A percentile compares a stretch with the other conserved stretches of the same genome.
These are phyloP conservation scores for Colletotrichum sp. DNA, from an alignment of 2,329 filamentous ascomycete species.

Conservation along the genomic window DNA sequence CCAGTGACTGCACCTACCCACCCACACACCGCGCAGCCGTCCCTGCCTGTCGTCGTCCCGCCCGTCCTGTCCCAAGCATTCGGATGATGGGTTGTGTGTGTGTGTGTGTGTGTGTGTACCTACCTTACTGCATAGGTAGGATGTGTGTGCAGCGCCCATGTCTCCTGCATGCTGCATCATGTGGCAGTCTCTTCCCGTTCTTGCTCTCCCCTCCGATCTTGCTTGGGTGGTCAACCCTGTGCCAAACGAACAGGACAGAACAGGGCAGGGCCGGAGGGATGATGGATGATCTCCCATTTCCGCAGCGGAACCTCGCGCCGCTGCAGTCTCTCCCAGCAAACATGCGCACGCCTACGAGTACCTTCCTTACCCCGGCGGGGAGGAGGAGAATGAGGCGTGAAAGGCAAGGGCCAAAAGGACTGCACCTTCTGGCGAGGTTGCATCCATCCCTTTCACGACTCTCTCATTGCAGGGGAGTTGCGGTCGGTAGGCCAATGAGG, in stretches of 20 bases:
- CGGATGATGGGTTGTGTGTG: conserved; percentile 5
- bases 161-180: neutral
- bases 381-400: neutral
- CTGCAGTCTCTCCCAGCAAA: neutral
- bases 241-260: neutral
- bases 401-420: neutral
- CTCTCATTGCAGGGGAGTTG: neutral
- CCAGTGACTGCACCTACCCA: neutral
- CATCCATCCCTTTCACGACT: neutral
- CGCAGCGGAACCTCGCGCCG: neutral
- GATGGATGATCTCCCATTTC: neutral
- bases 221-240: neutral
- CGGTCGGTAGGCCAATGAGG: neutral
- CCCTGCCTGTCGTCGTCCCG: conserved; percentile 7
- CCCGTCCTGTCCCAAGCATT: conserved; percentile 17
- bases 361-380: neutral
- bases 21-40: neutral
- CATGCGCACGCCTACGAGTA: neutral
- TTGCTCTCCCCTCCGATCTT: neutral
- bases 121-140: neutral
- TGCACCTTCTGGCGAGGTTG: neutral
- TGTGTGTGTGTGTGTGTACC: neutral
- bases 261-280: neutral
- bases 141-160: neutral
- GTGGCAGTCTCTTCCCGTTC: neutral